Evolutionary conservation across 495 filamentous ascomycete genomes (phyloP).

Genomic region (Cercophora sp.): DNA sequence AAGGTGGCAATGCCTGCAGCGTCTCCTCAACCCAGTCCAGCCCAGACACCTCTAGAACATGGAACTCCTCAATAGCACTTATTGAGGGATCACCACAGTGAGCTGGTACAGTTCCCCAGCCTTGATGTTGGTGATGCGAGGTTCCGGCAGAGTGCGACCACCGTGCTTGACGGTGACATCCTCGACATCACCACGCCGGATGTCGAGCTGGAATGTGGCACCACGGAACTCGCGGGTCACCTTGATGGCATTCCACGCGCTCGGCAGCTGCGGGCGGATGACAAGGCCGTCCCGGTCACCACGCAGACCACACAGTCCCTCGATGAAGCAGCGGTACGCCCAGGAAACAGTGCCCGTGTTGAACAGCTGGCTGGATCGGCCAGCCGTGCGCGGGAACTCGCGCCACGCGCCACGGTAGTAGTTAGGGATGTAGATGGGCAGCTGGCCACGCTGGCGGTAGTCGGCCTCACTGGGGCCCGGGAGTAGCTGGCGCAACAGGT

Average conservation of each 20-base stretch:
- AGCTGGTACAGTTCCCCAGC: slow-evolving; percentile 39
- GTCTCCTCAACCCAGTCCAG: neutral
- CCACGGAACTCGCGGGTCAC: slow-evolving; percentile 48
- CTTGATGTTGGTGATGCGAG: slow-evolving; percentile 36
- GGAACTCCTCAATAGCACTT: neutral
- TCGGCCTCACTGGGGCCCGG: slow-evolving; percentile 49
- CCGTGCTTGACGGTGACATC: slow-evolving; percentile 37
- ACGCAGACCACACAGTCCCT: slow-evolving; percentile 50
- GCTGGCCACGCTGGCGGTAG: slow-evolving; percentile 50
- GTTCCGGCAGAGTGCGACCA: slow-evolving; percentile 31
- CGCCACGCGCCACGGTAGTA: slow-evolving; percentile 54
- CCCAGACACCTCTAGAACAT: slow-evolving; percentile 1
- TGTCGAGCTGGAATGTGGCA: slow-evolving; percentile 46
- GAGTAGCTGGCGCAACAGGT: slow-evolving; percentile 46
- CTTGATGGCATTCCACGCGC: slow-evolving; percentile 44
- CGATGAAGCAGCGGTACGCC: slow-evolving; percentile 52
- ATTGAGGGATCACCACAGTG: slow-evolving; percentile 35
- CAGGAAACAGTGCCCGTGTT: slow-evolving; percentile 56
- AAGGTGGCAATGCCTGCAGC: neutral
- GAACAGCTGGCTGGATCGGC: slow-evolving; percentile 52
- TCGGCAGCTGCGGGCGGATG: slow-evolving; percentile 48
- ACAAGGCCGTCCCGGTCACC: slow-evolving; percentile 44
- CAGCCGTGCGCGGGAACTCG: slow-evolving; percentile 48
- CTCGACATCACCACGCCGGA: slow-evolving; percentile 40
- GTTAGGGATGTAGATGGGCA: slow-evolving; percentile 55